Evolutionary conservation across 108 stramenopile genomes (phyloP).

Genomic region (Cyclotella sp.): DNA sequence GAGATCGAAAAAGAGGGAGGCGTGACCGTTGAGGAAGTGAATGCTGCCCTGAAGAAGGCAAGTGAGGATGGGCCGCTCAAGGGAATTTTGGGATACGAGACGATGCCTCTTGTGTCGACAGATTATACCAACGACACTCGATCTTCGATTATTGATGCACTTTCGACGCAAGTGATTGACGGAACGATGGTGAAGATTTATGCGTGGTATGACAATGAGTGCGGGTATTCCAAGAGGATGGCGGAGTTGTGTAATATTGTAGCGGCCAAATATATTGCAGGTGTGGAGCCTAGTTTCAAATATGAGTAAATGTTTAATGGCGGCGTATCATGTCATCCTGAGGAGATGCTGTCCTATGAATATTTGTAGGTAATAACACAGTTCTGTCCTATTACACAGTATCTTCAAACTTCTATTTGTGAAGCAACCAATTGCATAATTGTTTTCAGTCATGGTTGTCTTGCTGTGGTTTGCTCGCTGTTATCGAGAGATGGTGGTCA

Average conservation of each 20-base stretch:
- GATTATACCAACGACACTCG: slow-evolving; percentile 94
- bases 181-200: slow-evolving; percentile 93
- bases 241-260: slow-evolving; percentile 83
- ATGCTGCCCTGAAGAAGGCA: slow-evolving; percentile 83
- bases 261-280: slow-evolving; percentile 71
- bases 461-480: too few relatives aligned
- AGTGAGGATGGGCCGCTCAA: slow-evolving; percentile 80
- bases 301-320: slow-evolving; percentile 6
- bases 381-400: too few relatives aligned
- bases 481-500: too few relatives aligned
- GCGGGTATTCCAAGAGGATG: slow-evolving; percentile 94
- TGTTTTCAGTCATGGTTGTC: too few relatives aligned
- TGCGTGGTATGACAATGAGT: slow-evolving; percentile 95
- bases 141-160: slow-evolving; percentile 88
- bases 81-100: slow-evolving; percentile 91
- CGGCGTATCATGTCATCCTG: too few relatives aligned
- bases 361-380: too few relatives aligned
- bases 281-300: background rate
- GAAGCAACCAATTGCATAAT: too few relatives aligned
- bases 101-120: slow-evolving; percentile 85
- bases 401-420: too few relatives aligned
- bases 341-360: too few relatives aligned
- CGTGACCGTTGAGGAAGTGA: slow-evolving; percentile 86
- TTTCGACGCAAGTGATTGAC: slow-evolving; percentile 94
- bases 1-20: slow-evolving; percentile 69